Conservation (phyloP, 2,329 filamentous ascomycete genomes). For the Aspergillus aculeatus region DNA sequence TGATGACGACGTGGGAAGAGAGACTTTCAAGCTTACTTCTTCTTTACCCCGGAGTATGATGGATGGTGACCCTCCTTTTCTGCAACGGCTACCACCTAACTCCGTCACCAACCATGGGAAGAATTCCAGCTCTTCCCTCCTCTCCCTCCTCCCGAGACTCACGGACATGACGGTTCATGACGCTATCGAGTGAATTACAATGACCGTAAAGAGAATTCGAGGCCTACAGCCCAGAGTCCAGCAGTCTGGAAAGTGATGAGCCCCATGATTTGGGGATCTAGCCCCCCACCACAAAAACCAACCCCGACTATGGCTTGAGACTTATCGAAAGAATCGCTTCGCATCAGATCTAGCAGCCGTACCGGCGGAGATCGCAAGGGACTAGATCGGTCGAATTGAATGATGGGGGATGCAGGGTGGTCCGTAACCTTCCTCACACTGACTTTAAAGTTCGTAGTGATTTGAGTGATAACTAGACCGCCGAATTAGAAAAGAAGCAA, state of each 20-base stretch:
- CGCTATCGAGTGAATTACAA: slow-evolving; percentile 12
- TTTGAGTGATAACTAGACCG: too few species aligned
- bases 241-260: neutral
- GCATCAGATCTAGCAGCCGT: neutral
- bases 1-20: neutral
- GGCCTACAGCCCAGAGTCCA: neutral
- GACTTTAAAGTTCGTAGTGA: too few species aligned
- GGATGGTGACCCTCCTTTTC: neutral
- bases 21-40: neutral
- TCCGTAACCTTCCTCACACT: neutral
- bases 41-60: neutral
- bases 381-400: slow-evolving; percentile 5
- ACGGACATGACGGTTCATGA: slow-evolving; percentile 10
- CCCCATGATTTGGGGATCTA: neutral
- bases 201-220: neutral
- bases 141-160: neutral
- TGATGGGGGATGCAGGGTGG: neutral
- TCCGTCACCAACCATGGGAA: slow-evolving; percentile 1
- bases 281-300: neutral
- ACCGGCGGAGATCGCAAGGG: neutral
- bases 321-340: neutral
- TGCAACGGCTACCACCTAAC: neutral
- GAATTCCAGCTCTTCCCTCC: neutral
- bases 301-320: neutral
- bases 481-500: too few species aligned